These are phyloP conservation scores for Mycena venus DNA, from an alignment of 768 basidiomycete genomes.

Conservation along the genomic window DNA sequence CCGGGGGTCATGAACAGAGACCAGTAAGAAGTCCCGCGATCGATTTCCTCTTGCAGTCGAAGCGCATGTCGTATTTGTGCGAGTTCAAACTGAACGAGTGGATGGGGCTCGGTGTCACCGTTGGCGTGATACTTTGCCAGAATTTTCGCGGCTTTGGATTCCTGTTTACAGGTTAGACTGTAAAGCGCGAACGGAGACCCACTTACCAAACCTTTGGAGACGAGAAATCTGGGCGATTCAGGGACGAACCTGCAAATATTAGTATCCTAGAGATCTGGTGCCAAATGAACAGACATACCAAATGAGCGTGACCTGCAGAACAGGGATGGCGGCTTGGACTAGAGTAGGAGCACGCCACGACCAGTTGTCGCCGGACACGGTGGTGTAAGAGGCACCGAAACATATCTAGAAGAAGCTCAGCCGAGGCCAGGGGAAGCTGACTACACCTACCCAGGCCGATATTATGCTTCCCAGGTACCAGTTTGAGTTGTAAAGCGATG, in stretches of 20 bases:
- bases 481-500: constrained; percentile 75
- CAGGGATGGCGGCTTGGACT: constrained; percentile 70
- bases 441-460: constrained; percentile 56
- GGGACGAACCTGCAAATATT: constrained; percentile 66
- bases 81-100: constrained; percentile 68
- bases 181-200: background rate
- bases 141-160: constrained; percentile 69
- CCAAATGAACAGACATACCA: constrained; percentile 53
- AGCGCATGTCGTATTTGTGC: constrained; percentile 81
- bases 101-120: constrained; percentile 69
- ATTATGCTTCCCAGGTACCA: constrained; percentile 84
- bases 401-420: constrained; percentile 47
- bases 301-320: constrained; percentile 66
- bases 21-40: constrained; percentile 60
- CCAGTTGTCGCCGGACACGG: constrained; percentile 58
- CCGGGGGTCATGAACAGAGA: constrained; percentile 73
- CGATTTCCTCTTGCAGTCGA: constrained; percentile 70
- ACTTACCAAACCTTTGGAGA: constrained; percentile 70
- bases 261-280: background rate
- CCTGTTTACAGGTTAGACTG: constrained; percentile 44
- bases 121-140: constrained; percentile 83
- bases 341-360: constrained; percentile 78
- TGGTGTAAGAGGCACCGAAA: constrained; percentile 54
- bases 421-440: background rate
- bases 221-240: constrained; percentile 77